Base-by-base conservation (phyloP, 257 asterid genomes). In the Solanum sejunctum region DNA sequence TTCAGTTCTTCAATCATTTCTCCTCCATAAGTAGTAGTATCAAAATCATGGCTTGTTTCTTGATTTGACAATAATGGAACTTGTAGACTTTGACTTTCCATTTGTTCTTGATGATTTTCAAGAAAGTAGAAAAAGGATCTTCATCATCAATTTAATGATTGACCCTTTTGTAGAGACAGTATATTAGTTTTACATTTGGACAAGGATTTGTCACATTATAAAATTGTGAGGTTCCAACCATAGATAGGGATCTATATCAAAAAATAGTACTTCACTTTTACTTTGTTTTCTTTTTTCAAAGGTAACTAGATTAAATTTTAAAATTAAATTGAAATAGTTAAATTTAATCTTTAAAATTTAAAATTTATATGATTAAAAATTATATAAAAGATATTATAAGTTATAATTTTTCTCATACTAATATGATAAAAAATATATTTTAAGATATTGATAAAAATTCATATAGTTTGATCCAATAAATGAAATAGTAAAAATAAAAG, bases 1-100 rank as follows among this genome's bases (percentile, higher is more conserved):
- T 87, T 92, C 1, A 83, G 87, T 89, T 94, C 98, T 73, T 88
- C 90, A 9, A 88, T 81, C 0, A 90, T 87, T 17, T 86, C 88
- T 26, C 77, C 84, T 45, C 55, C 67, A 61, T 5, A 63, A 10
- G 15, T 6, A 47, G 21, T 15, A 16, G 18, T 45, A 72, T 45
- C 72, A 80, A 60, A 45, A 23, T 45, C 15, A 69, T 85, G 85
- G 87, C 20, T 57, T 78, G 73, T 81, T 43, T 80, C 86, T 54
- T 84, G 70, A 47, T 45, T 72, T 58, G 55, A 58, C 78, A 89
- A 23, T 52, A 89, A 77, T 72, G 88, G 89, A 84, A 54, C 17
- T 47, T 64, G 77, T 26, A 58, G 73, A 52, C 20, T 15, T 12
- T 84, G 47, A 63, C 43, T 49, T 43, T 84, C 91, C 89, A 86